These are phyloP conservation scores for Nemania sp. DNA, from an alignment of 2,329 filamentous ascomycete genomes.

Conservation along the genomic window DNA sequence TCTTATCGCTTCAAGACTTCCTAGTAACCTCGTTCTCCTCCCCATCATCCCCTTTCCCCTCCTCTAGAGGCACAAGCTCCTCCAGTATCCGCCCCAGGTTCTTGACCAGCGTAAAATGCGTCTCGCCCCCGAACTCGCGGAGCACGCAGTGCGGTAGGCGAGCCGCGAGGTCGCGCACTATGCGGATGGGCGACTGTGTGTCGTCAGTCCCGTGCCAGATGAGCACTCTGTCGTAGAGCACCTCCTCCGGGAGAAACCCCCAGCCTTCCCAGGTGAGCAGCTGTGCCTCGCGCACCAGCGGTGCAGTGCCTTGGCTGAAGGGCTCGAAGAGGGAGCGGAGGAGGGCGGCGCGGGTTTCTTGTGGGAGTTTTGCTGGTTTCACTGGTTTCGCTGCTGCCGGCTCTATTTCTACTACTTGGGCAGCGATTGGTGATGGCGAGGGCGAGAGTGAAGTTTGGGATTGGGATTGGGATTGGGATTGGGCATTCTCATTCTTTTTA, in stretches of 20 bases:
- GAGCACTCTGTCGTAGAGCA: constrained; percentile 6
- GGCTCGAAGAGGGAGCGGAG: constrained; percentile 19
- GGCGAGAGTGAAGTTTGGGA: too few species aligned
- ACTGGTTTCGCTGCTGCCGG: neutral
- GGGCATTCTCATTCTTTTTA: neutral
- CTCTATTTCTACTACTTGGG: neutral
- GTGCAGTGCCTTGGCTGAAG: constrained; percentile 23
- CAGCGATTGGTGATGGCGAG: neutral
- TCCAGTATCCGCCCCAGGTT: constrained; percentile 6
- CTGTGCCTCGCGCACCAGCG: constrained; percentile 20
- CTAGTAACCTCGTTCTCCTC: neutral
- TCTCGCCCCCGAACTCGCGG: constrained; percentile 21
- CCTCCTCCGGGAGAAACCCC: constrained; percentile 21
- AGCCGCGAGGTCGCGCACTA: constrained; percentile 18
- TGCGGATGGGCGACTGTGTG: constrained; percentile 18
- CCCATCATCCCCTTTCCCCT: neutral
- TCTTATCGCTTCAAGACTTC: neutral
- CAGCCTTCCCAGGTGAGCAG: constrained; percentile 28
- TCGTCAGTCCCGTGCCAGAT: constrained; percentile 31
- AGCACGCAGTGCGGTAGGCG: constrained; percentile 22
- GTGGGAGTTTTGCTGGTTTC: too few species aligned
- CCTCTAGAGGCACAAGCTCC: constrained; percentile 10
- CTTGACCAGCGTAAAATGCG: constrained; percentile 19
- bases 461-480: too few species aligned
- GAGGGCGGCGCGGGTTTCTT: constrained; percentile 15